Evolutionary conservation across 371 early-diverging fungal species (phyloP), one percentile per base, ranked within the genome.

Genomic region (Rhizopus stolonifer): DNA sequence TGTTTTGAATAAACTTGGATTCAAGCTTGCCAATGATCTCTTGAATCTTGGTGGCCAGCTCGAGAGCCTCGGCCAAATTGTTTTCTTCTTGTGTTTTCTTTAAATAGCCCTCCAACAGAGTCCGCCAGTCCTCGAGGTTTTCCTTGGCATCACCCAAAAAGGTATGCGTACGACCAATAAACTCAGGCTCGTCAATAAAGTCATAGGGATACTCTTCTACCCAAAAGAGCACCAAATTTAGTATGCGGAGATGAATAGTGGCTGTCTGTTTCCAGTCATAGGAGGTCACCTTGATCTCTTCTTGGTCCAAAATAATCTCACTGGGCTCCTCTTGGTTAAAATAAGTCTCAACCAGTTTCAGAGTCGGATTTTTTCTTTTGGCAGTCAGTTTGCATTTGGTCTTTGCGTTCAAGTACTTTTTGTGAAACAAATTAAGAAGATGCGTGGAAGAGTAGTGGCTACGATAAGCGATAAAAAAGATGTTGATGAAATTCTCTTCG

Each of bases 141-240:
- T 25, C 49, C 26, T 61, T 56, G 0, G 69, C 67, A 11, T 66
- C 49, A 6, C 59, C 36, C 1, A 77, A 18, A 21, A 71, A 67
- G 0, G 43, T 45, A 8, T 52, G 38, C 15, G 69, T 57, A 23
- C 61, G 67, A 22, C 72, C 59, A 6, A 67, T 49, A 22, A 65
- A 61, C 15, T 74, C 65, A 7, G 77, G 53, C 48, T 83, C 77
- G 42, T 89, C 88, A 13, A 85, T 54, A 61, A 90, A 88, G 56
- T 90, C 91, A 46, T 78, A 70, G 50, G 82, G 74, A 55, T 84
- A 80, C 19, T 77, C 64, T 26, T 70, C 64, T 9, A 86, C 53
- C 91, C 91, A 90, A 52, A 82, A 82, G 26, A 81, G 58, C 52
- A 88, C 52, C 17, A 86, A 50, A 39, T 81, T 74, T 1, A 88